Base-by-base conservation (phyloP, 371 early-diverging fungal species). In the Rhizopus microsporus region DNA sequence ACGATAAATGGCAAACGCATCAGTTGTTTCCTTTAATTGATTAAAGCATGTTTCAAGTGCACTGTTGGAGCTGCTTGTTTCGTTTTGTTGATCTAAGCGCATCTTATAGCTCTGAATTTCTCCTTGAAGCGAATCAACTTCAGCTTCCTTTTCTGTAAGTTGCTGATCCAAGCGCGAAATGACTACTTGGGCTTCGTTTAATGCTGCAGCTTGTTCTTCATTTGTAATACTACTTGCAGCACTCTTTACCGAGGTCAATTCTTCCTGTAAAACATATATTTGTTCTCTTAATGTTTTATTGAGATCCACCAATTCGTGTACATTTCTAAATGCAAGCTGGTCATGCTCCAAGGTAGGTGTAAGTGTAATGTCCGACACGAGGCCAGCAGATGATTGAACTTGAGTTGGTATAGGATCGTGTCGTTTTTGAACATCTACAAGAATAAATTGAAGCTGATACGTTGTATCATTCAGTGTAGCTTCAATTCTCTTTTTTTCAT, bases 401-500 rank as follows among this genome's bases (percentile, higher is more conserved):
- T 9, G 3, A 5, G 45, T 29, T n/a, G 63, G 63, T 38, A 63
- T 49, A 43, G 63, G 56, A n/a, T 46, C 47, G 9, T 35, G 42
- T 5, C 58, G 54, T 34, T 39, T 40, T 42, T 65, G 56, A 5
- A 65, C 49, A 32, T 53, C 60, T 4, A 43, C 29, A 10, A 65
- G 52, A 2, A 65, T 2, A 45, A 53, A 45, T n/a, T 57, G 56
- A 30, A 65, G 44, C 49, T 65, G 65, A 31, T 59, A 56, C 15
- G 53, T 60, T 7, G 61, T 60, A 49, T 60, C 60, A n/a, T 60
- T 60, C 4, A 65, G 43, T 17, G 56, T 34, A 4, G 48, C 40
- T 32, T 51, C 38, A 17, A 63, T n/a, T 29, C 32, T 17, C 4
- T 35, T 6, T 2, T 56, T 56, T 5, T 62, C 62, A 15, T 16